Base-by-base conservation (phyloP, 1,284 basidiomycete genomes). In the Vanrija humicola region DNA sequence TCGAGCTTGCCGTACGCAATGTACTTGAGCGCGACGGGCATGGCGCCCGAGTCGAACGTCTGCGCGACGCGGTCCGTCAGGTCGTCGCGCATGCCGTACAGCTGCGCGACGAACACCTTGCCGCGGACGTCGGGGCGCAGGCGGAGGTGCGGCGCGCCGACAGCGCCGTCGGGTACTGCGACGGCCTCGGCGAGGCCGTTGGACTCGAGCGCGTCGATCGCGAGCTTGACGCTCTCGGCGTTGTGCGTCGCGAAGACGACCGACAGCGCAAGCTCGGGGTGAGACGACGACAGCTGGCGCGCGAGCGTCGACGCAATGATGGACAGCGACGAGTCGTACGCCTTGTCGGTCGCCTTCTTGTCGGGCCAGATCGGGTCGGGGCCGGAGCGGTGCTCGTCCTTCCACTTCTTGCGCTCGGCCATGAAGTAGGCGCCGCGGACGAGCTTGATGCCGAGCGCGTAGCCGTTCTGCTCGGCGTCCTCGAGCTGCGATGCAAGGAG, bases 371-470 rank as follows among this genome's bases (percentile, higher is more conserved):
- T 77, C 26, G 79, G 79, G 59, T 76, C 76, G 5, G 70, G 63
- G 21, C 72, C 73, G 16, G 58, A 53, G 38, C 71, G 63, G 18
- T 65, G 64, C 43, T 74, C 70, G 25, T 64, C 53, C 38, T 57
- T 54, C 76, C 76, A 78, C 55, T 69, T 69, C 48, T 66, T 52
- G 42, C 72, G 54, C 72, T 97, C 95, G 53, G 87, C 82, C 2
- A 85, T 82, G 66, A 94, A 89, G 74, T 97, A 98, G 2, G 94
- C 94, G 0, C 94, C 95, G 23, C 95, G 85, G 34, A 98, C 94
- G 54, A 98, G 86, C 78, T 98, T 98, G 60, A 94, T 85, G 16
- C 94, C 94, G 2, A 98, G 82, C 0, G 87, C 81, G 73, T 92
- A 97, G 44, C 83, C 81, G 64, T 86, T 79, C 46, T 73, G 74